phyloP scores from a whole-genome alignment of 306 rosid species.

The Vigna nakashimae region DNA sequence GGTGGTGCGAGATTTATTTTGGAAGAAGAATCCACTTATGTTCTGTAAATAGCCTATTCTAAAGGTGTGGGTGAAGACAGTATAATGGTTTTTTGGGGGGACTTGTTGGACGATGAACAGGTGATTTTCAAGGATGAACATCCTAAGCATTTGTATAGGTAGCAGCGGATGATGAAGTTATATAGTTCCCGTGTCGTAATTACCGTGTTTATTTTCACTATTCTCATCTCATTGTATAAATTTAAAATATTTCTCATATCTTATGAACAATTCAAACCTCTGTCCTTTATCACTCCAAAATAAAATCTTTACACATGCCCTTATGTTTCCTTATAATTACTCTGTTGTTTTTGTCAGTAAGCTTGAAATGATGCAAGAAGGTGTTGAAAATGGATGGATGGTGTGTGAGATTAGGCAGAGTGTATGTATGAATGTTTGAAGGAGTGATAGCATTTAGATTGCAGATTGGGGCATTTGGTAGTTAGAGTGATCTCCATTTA shows the following conservation, averaged over 20 bases:
- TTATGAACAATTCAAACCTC: constrained; percentile 2
- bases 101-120: constrained; percentile 16
- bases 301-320: not conserved
- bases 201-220: constrained; percentile 34
- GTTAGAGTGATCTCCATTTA: not conserved
- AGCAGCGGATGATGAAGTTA: constrained; percentile 32
- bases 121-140: constrained; percentile 4
- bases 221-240: constrained; percentile 50
- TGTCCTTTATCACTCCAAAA: not conserved
- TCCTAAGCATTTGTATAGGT: constrained; percentile 39
- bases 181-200: constrained; percentile 30
- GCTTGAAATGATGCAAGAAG: too few species aligned
- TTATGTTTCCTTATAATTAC: too few species aligned
- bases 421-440: not conserved
- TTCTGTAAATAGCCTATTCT: constrained; percentile 54
- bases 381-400: not conserved
- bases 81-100: not conserved
- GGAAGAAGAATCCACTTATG: constrained; percentile 38
- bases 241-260: constrained; percentile 20
- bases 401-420: not conserved
- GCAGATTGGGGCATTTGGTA: not conserved
- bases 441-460: not conserved
- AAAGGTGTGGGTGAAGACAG: constrained; percentile 35
- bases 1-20: constrained; percentile 36
- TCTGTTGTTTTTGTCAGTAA: too few species aligned